Percentiles rank a stretch among this genome's conserved stretches.
These are phyloP conservation scores for Allomyces macrogynus DNA, from an alignment of 192 early-diverging fungal genomes.

Conservation along the genomic window DNA sequence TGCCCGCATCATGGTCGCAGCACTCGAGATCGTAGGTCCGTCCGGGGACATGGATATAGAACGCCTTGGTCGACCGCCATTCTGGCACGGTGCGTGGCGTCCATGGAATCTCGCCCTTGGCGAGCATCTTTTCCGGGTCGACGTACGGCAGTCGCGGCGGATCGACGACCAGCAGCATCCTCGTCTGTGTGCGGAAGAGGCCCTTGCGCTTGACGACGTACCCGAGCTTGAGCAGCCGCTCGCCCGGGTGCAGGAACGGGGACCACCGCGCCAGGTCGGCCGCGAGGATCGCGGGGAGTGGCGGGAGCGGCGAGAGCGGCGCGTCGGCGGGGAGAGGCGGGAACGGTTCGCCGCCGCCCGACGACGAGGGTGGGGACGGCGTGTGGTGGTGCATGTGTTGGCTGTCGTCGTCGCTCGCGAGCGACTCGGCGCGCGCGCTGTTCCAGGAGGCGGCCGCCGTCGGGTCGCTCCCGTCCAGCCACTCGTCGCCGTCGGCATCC, in stretches of 20 bases:
- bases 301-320: background rate
- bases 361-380: slow-evolving; percentile 12
- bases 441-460: background rate
- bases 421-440: background rate
- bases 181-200: slow-evolving; percentile 24
- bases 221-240: slow-evolving; percentile 37
- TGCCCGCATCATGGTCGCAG: slow-evolving; percentile 4
- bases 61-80: slow-evolving; percentile 33
- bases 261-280: slow-evolving; percentile 8
- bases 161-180: slow-evolving; percentile 43
- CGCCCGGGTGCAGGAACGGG: slow-evolving; percentile 22
- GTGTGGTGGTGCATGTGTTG: background rate
- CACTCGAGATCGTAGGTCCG: slow-evolving; percentile 18
- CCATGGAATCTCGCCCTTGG: slow-evolving; percentile 41
- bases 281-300: slow-evolving; percentile 7
- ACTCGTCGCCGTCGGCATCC: background rate
- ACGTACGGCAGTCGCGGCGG: slow-evolving; percentile 40
- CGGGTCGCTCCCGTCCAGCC: background rate
- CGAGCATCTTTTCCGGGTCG: slow-evolving; percentile 29
- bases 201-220: slow-evolving; percentile 34
- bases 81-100: slow-evolving; percentile 28
- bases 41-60: slow-evolving; percentile 33
- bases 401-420: background rate
- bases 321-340: slow-evolving; percentile 1
- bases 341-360: slow-evolving; percentile 10